A percentile compares a stretch with the other conserved stretches of the same genome.
phyloP scores from a whole-genome alignment of 164 flowering plant genomes.

The Berberis thunbergii region DNA sequence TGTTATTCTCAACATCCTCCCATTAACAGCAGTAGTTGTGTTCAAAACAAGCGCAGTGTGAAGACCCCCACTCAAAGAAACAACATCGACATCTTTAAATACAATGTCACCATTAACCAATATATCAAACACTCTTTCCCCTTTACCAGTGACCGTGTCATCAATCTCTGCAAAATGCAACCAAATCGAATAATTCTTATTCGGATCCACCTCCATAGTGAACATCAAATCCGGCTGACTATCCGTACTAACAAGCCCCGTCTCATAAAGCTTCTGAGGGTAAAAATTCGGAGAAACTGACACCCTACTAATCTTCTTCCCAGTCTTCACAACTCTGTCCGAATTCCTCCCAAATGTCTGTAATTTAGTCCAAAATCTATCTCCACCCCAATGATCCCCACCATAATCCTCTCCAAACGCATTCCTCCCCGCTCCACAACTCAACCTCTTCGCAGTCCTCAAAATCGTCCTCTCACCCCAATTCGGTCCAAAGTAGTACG shows the following conservation, averaged over 20 bases:
- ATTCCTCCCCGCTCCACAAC: constrained; percentile 48
- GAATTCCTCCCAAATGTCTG: constrained; percentile 43
- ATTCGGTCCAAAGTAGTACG: constrained; percentile 53
- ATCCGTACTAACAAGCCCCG: constrained; percentile 66
- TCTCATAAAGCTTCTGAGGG: constrained; percentile 67
- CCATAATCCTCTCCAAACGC: constrained; percentile 68
- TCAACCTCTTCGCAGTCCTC: constrained; percentile 57
- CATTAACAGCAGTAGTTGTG: constrained; percentile 64
- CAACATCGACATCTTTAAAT: constrained; percentile 62
- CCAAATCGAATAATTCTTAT: constrained; percentile 87
- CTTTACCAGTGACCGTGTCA: constrained; percentile 34
- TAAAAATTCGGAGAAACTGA: constrained; percentile 76
- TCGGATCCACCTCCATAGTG: constrained; percentile 80
- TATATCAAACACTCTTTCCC: constrained; percentile 83
- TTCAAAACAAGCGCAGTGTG: constrained; percentile 73
- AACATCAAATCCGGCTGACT: constrained; percentile 51
- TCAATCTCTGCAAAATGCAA: constrained; percentile 95
- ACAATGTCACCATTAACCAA: constrained; percentile 71
- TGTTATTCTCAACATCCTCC: constrained; percentile 65
- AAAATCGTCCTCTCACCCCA: constrained; percentile 62
- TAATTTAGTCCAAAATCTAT: constrained; percentile 69
- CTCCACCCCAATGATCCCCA: constrained; percentile 88
- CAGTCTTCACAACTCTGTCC: constrained; percentile 36
- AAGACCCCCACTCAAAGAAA: constrained; percentile 48
- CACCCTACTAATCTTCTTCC: constrained; percentile 36